Evolutionary conservation across 495 filamentous ascomycete genomes (phyloP), one percentile per base, ranked within the genome.

Genomic region (Xylaria nigripes): DNA sequence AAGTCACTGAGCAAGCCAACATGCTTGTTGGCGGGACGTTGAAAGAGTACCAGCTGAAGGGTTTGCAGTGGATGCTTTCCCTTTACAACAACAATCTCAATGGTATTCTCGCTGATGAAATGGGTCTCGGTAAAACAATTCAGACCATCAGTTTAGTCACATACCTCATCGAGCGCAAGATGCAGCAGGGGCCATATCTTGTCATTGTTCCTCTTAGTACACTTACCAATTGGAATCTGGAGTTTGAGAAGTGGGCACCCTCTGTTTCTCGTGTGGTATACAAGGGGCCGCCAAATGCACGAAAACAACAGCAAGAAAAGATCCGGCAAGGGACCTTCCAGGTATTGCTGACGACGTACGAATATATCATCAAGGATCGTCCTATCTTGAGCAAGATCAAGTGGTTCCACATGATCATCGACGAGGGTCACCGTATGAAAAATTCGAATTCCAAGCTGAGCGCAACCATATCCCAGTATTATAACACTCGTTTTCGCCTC

Each of bases 351-450:
- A 98, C 93, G 0, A 98, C 93, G 9, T 98, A 97, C 71, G 93
- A 98, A 70, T 98, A 96, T 76, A 95, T 98, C 69, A 98, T 98
- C 76, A 97, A 96, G 74, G 93, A 98, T 63, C 85, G 92, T 22
- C 91, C 91, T 1, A 76, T 98, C 48, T 75, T 98, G 27, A 90
- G 85, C 72, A 97, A 96, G 76, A 87, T 98, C 66, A 96, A 95
- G 69, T 98, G 93, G 93, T 86, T 93, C 48, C 94, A 98, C 72
- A 97, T 98, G 93, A 96, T 98, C 58, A 95, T 98, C 50, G 93
- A 98, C 61, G 93, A 98, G 76, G 93, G 93, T 70, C 93, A 98
- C 71, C 90, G 93, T 63, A 98, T 98, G 93, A 98, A 98, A 81
- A 98, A 98, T 70, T 76, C 87, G n/a, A 84, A 90, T 57, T 98